A percentile compares a stretch with the other conserved stretches of the same genome.
Evolutionary conservation across 352 stramenopile species (phyloP).

Genomic region (Elongisporangium prolatum): DNA sequence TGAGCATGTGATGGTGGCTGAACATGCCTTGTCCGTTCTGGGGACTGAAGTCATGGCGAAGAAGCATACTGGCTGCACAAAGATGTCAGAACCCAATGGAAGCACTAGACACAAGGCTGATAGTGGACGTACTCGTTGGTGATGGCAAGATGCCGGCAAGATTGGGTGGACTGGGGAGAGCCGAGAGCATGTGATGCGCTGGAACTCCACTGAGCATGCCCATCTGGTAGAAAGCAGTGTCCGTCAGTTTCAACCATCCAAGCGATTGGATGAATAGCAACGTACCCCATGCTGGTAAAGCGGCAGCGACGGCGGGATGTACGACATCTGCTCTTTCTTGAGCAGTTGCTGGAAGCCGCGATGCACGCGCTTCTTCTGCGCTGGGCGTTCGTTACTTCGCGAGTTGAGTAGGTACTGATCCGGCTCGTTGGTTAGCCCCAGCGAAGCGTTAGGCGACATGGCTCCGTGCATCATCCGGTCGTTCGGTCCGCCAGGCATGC

Average conservation of each 20-base stretch:
- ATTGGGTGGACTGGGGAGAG: conserved; percentile 68
- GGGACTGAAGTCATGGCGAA: conserved; percentile 71
- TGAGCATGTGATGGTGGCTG: conserved; percentile 37
- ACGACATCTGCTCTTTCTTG: conserved; percentile 68
- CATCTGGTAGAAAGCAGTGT: conserved; percentile 25
- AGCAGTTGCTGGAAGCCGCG: conserved; percentile 77
- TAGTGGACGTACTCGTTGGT: conserved; percentile 65
- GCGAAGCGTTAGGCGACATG: conserved; percentile 19
- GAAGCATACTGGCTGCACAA: conserved; percentile 58
- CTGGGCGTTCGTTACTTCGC: conserved; percentile 15
- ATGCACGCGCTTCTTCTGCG: conserved; percentile 67
- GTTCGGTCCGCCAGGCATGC: conserved; percentile 15
- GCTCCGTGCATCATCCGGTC: conserved; percentile 18
- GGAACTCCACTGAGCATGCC: conserved; percentile 57
- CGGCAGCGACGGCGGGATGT: conserved; percentile 56
- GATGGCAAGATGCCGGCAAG: conserved; percentile 68
- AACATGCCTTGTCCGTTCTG: conserved; percentile 45
- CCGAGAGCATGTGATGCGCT: conserved; percentile 50
- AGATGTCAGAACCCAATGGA: conserved; percentile 8
- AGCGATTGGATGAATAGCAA: conserved; percentile 2
- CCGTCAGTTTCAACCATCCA: not conserved
- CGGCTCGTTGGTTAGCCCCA: conserved; percentile 59
- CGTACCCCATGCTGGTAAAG: conserved; percentile 68
- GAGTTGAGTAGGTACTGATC: conserved; percentile 62
- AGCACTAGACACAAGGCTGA: not conserved